Evolutionary conservation across 2,329 filamentous ascomycete genomes (phyloP).

Genomic region (Biscogniauxia marginata): DNA sequence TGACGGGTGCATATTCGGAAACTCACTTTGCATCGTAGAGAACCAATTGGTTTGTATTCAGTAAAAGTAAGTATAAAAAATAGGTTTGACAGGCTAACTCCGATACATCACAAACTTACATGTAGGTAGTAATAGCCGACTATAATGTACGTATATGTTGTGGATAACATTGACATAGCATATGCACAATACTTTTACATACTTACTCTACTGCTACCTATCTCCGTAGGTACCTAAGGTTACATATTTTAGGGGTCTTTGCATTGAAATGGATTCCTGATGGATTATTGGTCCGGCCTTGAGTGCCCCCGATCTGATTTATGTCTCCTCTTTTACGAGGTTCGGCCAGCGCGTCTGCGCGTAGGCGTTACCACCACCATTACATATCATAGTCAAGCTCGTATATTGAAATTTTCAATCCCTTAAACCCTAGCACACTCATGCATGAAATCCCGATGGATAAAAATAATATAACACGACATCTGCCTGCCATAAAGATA

Average conservation of each 20-base stretch:
- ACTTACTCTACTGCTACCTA: no score
- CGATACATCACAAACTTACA: no score
- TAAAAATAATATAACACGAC: not conserved
- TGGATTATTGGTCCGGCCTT: constrained; percentile 1
- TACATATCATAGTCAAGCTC: not conserved
- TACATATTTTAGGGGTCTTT: not conserved
- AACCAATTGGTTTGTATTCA: not conserved
- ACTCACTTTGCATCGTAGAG: not conserved
- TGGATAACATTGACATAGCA: no score
- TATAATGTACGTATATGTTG: no score
- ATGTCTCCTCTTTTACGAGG: constrained; percentile 23
- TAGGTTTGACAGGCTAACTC: not conserved
- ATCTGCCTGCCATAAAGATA: not conserved
- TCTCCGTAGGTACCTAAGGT: no score
- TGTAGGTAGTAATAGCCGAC: no score
- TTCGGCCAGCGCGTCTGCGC: constrained; percentile 12
- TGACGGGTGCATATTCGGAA: not conserved
- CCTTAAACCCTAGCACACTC: not conserved
- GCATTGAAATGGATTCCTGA: not conserved
- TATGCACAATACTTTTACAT: no score
- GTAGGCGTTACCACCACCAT: constrained; percentile 8
- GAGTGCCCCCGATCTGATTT: constrained; percentile 11
- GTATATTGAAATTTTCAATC: not conserved
- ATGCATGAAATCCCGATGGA: not conserved
- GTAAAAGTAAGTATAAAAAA: not conserved